phyloP scores from a whole-genome alignment of 2,329 filamentous ascomycete genomes.

The Fusarium sp. region DNA sequence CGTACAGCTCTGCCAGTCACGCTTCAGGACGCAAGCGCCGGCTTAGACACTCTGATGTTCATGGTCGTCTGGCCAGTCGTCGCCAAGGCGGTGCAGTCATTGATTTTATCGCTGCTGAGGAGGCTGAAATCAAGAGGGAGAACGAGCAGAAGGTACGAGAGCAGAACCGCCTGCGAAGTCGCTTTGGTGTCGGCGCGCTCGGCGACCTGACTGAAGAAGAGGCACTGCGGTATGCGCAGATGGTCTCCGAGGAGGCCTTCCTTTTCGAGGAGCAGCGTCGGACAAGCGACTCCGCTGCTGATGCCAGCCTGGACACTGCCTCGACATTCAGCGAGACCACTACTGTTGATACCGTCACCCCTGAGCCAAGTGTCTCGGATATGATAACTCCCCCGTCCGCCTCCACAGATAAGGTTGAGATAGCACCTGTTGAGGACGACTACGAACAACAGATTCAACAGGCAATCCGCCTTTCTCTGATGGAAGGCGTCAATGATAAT shows the following conservation, averaged over 20 bases:
- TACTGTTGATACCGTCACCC: slow-evolving; percentile 59
- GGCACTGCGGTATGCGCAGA: slow-evolving; percentile 70
- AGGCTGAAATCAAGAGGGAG: slow-evolving; percentile 80
- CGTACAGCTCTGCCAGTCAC: slow-evolving; percentile 85
- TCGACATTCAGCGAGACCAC: slow-evolving; percentile 54
- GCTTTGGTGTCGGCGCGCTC: slow-evolving; percentile 83
- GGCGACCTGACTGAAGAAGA: slow-evolving; percentile 73
- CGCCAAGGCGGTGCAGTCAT: slow-evolving; percentile 74
- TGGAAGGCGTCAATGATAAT: slow-evolving; percentile 62
- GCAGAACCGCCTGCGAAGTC: slow-evolving; percentile 73
- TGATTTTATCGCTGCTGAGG: slow-evolving; percentile 87
- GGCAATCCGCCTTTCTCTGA: slow-evolving; percentile 68
- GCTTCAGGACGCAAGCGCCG: slow-evolving; percentile 82
- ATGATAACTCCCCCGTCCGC: slow-evolving; percentile 43
- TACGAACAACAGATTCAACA: slow-evolving; percentile 70
- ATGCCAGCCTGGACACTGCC: slow-evolving; percentile 54
- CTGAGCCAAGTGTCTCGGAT: slow-evolving; percentile 62
- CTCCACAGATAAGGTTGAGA: slow-evolving; percentile 14
- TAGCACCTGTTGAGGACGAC: slow-evolving; percentile 53
- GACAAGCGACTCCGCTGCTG: slow-evolving; percentile 60
- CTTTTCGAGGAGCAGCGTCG: slow-evolving; percentile 65
- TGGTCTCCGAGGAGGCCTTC: slow-evolving; percentile 71
- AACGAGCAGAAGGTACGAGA: slow-evolving; percentile 73
- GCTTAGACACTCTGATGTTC: slow-evolving; percentile 71
- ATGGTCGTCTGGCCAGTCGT: slow-evolving; percentile 60